Evolutionary conservation across 2,329 filamentous ascomycete genomes (phyloP).

Genomic region (Ascosphaera pollenicola): DNA sequence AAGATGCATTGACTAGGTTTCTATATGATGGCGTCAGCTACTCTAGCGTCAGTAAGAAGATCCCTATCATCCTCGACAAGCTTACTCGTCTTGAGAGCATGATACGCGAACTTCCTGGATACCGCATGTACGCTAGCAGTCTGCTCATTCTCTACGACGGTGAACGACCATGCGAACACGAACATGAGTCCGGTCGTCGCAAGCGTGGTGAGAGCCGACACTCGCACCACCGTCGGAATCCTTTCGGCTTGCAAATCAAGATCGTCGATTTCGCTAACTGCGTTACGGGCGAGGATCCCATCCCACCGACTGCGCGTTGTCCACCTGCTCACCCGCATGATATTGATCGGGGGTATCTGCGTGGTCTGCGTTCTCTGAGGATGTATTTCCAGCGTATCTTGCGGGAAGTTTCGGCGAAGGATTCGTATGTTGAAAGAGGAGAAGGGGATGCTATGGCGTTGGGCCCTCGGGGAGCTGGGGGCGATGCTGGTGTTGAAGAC

Average conservation of each 20-base stretch:
- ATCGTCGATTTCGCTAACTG: constrained; percentile 99
- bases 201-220: not conserved
- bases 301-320: constrained; percentile 38
- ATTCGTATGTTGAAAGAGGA: constrained; percentile 19
- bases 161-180: constrained; percentile 19
- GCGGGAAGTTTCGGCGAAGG: constrained; percentile 40
- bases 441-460: constrained; percentile 20
- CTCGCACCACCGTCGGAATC: constrained; percentile 8
- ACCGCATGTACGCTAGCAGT: constrained; percentile 89
- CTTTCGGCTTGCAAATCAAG: constrained; percentile 48
- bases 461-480: constrained; percentile 13
- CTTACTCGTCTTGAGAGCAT: constrained; percentile 65
- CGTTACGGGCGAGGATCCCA: constrained; percentile 59
- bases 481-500: constrained; percentile 9
- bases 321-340: constrained; percentile 62
- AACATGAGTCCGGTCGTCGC: not conserved
- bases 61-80: constrained; percentile 70
- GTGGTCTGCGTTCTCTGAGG: constrained; percentile 56
- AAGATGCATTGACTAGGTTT: constrained; percentile 69
- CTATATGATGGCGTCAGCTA: constrained; percentile 75
- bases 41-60: constrained; percentile 60
- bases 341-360: constrained; percentile 72
- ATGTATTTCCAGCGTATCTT: constrained; percentile 78
- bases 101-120: constrained; percentile 56
- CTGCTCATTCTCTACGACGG: constrained; percentile 92